Base-by-base conservation (phyloP, 768 basidiomycete genomes). In the Russula dissimulans region DNA sequence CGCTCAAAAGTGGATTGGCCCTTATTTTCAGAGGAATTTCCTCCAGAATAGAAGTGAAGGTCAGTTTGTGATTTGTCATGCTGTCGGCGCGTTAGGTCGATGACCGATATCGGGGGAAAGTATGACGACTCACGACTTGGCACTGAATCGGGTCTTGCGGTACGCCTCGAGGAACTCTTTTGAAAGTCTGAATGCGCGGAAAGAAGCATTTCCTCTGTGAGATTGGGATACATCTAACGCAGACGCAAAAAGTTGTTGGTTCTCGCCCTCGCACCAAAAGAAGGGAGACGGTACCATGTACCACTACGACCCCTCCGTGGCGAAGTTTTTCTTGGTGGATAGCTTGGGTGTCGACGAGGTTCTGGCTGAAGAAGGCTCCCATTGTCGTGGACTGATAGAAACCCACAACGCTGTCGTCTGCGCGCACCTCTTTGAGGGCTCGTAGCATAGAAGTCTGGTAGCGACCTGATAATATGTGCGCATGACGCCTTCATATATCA, bases 381-480 rank as follows among this genome's bases (percentile, higher is more conserved):
- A 91, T 79, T 9, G 85, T 83, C 31, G 87, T 91, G 46, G 89
- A 89, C 69, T 95, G 91, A 76, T 97, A 97, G 73, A 95, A 92
- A 42, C 95, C 95, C 57, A 97, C 87, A 38, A 94, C 83, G 65
- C 86, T 91, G 73, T 95, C 92, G 68, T 95, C 92, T 41, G 86
- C 84, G 68, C 90, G 87, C 56, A 95, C 93, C 71, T 95, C 92
- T 69, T 91, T 89, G 69, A 97, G 77, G 26, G 89, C 87, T 57
- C 89, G 84, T 48, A 94, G 77, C 90, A 94, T 91, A 59, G 85
- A 80, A 39, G 81, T 77, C 72, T 94, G 91, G 71, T 92, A 93
- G 47, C 89, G 87, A 57, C 79, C 87, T 91, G 47, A 51, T 65
- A 15, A 36, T 10, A 34, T 32, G 48, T 42, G 17, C 26, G 46